Base-by-base conservation (phyloP, 2,329 filamentous ascomycete genomes). In the Phialophora macrospora region DNA sequence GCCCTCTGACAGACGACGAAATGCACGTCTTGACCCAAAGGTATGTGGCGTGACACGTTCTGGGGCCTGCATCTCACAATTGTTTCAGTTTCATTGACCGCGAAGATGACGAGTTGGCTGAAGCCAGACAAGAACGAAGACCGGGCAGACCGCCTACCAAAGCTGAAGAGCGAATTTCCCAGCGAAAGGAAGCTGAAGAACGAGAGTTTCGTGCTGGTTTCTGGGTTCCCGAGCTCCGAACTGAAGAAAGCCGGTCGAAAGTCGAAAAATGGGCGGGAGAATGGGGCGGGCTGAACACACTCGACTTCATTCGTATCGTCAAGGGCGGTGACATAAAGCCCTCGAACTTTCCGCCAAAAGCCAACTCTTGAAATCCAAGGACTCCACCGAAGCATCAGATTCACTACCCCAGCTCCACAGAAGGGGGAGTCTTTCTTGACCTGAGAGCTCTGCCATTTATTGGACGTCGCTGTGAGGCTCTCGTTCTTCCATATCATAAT, bases 201-300 rank as follows among this genome's bases (percentile, higher is more conserved):
- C 90, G 90, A 72, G 95, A 99, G 80, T 91, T 91, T 71, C 85
- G 89, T 69, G 87, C 88, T 60, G 95, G 95, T 0, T 96, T 97
- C 74, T 90, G 77, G 78, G 77, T 96, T 48, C 93, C 94, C 0
- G 91, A 97, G 75, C 80, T 97, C 61, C 85, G 87, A 62, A 84
- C 88, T 49, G 81, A 84, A 48, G 84, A 88, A 55, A 92, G 88
- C 71, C 79, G 91, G 59, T 78, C 83, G 64, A 83, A 85, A 70
- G 78, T 98, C 48, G 84, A 87, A 68, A 82, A 83, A 24, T 98
- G 93, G 92, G 90, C 92, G 70, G 90, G 91, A 3, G 86, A 90
- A 28, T 98, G 94, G 94, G 84, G 90, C 8, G 89, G 90, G 72
- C 83, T 97, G 68, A 87, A 88, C 38, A 89, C 85, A 8, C 77